These are phyloP conservation scores for Coprinopsis strossmayeri DNA, from an alignment of 768 basidiomycete species.

Conservation along the genomic window DNA sequence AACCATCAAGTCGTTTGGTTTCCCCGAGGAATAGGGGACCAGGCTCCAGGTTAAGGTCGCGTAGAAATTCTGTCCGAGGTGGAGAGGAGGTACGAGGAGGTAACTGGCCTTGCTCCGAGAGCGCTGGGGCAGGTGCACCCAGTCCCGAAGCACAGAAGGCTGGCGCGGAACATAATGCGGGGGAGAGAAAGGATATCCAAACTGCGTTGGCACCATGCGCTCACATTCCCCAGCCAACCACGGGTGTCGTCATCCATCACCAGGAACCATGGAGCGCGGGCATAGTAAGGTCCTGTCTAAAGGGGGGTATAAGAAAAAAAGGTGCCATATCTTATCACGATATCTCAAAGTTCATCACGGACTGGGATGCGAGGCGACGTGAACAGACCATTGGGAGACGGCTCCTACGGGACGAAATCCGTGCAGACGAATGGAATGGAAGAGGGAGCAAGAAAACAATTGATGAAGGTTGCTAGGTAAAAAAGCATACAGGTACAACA, in stretches of 20 bases:
- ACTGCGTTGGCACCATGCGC: background rate
- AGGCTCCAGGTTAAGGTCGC: background rate
- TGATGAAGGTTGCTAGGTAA: slow-evolving; percentile 21
- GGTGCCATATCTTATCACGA: slow-evolving; percentile 13
- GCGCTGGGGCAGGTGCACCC: background rate
- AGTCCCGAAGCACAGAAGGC: background rate
- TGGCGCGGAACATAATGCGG: slow-evolving; percentile 8
- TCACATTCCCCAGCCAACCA: background rate
- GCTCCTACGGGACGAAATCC: slow-evolving; percentile 17
- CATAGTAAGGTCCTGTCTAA: background rate
- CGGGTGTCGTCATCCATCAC: slow-evolving; percentile 7
- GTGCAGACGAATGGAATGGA: slow-evolving; percentile 13
- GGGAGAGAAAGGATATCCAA: background rate
- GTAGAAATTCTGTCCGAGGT: background rate
- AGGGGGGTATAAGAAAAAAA: background rate
- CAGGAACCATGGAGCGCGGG: slow-evolving; percentile 2
- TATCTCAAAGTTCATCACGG: background rate
- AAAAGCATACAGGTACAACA: no score
- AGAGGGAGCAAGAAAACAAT: slow-evolving; percentile 19
- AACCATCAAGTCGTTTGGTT: background rate
- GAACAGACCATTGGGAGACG: no score
- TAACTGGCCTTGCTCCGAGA: background rate
- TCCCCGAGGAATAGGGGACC: background rate
- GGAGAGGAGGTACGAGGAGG: background rate
- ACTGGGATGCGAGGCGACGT: no score